These are phyloP conservation scores for Royoungia palumana DNA, from an alignment of 768 basidiomycete genomes.

Conservation along the genomic window DNA sequence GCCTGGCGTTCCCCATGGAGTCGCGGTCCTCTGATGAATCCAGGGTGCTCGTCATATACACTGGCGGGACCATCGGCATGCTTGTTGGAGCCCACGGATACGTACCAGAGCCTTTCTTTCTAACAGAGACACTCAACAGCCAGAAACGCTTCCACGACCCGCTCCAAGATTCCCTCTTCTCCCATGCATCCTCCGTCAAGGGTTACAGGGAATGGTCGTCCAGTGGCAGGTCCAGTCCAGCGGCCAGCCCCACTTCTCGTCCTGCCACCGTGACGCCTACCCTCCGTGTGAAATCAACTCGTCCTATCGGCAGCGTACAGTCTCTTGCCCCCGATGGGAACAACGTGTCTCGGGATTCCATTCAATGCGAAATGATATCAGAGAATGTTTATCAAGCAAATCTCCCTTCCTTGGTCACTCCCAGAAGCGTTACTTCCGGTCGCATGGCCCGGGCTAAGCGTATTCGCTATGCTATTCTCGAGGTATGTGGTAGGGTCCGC, in stretches of 20 bases:
- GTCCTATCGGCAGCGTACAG: slow-evolving; percentile 54
- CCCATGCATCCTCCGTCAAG: slow-evolving; percentile 72
- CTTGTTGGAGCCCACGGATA: slow-evolving; percentile 73
- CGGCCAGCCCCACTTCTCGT: slow-evolving; percentile 6
- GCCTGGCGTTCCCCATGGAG: background rate
- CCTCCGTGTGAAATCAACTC: slow-evolving; percentile 62
- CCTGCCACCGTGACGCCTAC: slow-evolving; percentile 33
- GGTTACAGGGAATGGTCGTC: slow-evolving; percentile 76
- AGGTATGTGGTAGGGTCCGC: slow-evolving; percentile 46
- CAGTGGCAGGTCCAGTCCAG: slow-evolving; percentile 56
- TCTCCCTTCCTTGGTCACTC: slow-evolving; percentile 76
- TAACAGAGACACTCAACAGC: slow-evolving; percentile 78
- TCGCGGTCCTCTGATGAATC: slow-evolving; percentile 57
- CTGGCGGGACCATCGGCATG: slow-evolving; percentile 90
- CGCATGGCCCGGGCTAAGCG: slow-evolving; percentile 60
- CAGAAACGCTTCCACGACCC: slow-evolving; percentile 93
- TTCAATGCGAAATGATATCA: slow-evolving; percentile 44
- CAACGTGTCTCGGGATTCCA: slow-evolving; percentile 30
- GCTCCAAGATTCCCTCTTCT: slow-evolving; percentile 79
- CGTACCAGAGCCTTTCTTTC: slow-evolving; percentile 82
- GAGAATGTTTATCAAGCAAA: slow-evolving; percentile 70
- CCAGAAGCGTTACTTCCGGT: slow-evolving; percentile 62
- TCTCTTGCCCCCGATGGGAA: slow-evolving; percentile 32
- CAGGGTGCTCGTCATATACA: slow-evolving; percentile 84
- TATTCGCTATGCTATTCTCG: slow-evolving; percentile 81